Base-by-base conservation (phyloP, 331 rosid genomes). In the Malus hybrid region DNA sequence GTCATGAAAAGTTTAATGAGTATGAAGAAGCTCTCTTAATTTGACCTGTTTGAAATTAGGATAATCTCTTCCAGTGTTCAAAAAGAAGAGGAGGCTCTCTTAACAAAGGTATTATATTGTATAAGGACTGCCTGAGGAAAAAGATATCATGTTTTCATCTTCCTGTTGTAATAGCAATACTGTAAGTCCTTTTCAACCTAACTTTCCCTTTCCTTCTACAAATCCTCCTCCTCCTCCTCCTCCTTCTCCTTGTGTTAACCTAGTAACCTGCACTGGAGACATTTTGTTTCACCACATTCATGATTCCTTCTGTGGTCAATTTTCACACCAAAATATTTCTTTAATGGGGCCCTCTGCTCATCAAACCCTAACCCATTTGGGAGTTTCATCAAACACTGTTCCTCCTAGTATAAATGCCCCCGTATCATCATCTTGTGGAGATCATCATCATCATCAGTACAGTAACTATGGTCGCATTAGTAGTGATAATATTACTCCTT, bases 61-160 rank as follows among this genome's bases (percentile, higher is more conserved):
- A 42, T 42, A 42, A 42, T 10, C 1, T 42, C 46, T 42, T 34
- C 13, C 13, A 3, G 46, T 42, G 44, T 42, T 42, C 4, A 42
- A 42, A 42, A 42, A 42, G 46, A 42, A 42, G 46, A 3, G 1
- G 46, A 42, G 46, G 22, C 73, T 56, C n/a, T 2, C 22, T 50
- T 26, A 29, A 13, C 44, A 55, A 7, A 19, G 60, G 20, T 19
- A 53, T 9, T 18, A 6, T 52, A 6, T 53, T 53, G 60, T 53
- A 53, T n/a, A 53, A 18, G 60, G 10, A 53, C 10, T 19, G 20
- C 10, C 60, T 18, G 60, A 20, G 24, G 15, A 20, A 58, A 58
- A 58, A 58, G 63, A 42, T 9, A 42, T 39, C 62, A 81, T 83
- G 86, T 68, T 75, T 64, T 70, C 80, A 65, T 78, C 77, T 16